These are phyloP conservation scores for Lactarius hengduanensis DNA, from an alignment of 768 basidiomycete species.

Conservation along the genomic window DNA sequence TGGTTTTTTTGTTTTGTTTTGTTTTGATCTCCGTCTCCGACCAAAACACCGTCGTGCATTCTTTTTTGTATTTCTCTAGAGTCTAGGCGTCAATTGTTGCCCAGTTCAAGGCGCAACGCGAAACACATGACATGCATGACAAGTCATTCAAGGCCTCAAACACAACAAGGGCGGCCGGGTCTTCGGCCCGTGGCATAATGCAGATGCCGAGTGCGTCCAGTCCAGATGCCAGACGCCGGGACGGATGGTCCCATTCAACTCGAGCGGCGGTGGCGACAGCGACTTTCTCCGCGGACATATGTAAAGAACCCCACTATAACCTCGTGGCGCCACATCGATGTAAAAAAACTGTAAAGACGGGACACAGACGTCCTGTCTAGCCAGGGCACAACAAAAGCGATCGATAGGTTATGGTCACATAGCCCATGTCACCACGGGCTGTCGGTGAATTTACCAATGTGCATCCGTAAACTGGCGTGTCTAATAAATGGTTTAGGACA, in stretches of 20 bases:
- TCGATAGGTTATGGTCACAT: constrained; percentile 5
- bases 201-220: background rate
- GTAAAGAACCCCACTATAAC: background rate
- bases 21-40: constrained; percentile 18
- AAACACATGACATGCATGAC: background rate
- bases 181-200: background rate
- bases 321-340: background rate
- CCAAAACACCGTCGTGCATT: constrained; percentile 2
- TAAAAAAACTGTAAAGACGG: background rate
- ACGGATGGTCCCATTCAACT: background rate
- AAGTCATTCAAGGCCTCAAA: background rate
- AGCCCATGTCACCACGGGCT: constrained; percentile 5
- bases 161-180: background rate
- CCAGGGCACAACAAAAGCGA: background rate
- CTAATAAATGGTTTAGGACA: too few relatives aligned
- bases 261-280: background rate
- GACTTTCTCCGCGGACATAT: background rate
- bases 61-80: background rate
- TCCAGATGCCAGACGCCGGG: too few relatives aligned
- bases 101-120: background rate
- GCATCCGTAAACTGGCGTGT: too few relatives aligned
- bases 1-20: background rate
- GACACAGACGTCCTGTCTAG: background rate
- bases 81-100: background rate
- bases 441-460: constrained; percentile 6